Base-by-base conservation (phyloP, 2,329 filamentous ascomycete species). In the Spiromastix sp. region DNA sequence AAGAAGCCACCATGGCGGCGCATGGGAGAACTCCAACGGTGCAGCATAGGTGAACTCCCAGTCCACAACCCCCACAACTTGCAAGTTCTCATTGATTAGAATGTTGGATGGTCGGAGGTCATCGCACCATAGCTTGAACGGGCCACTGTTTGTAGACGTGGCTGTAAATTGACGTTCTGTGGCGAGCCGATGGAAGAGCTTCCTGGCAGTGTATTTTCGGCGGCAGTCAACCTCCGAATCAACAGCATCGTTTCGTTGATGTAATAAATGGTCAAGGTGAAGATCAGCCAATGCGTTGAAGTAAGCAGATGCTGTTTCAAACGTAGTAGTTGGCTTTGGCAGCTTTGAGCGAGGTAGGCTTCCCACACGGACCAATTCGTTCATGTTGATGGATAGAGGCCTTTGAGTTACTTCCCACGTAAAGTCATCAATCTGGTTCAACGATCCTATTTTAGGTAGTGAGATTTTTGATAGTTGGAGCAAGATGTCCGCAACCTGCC, bases 321-420 rank as follows among this genome's bases (percentile, higher is more conserved):
- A 64, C 3, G 43, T 41, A 8, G 30, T 17, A 3, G 12, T 13
- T 5, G 18, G 30, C n/a, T n/a, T n/a, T n/a, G n/a, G n/a, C 13
- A 39, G 32, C 3, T 28, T 29, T 3, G 48, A 47, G 6, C 44
- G 37, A 4, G 50, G 47, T 5, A 52, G 27, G 4, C 31, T 38
- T 5, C 50, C 54, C 1, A 52, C 25, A 18, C 42, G 42, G 9
- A 55, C 47, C 11, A 55, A 47, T 43, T 63, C 54, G 34, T 55
- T 66, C 60, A 69, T 66, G 36, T 63, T 63, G 2, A 55, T 48
- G 2, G 58, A 61, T 3, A 68, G 37, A 2, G 63, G 63, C n/a
- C 60, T 48, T 17, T 46, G 43, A 5, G 29, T 41, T 3, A 61
- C 52, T 28, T 42, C 45, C 45, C 51, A 57, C 17, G 30, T 34